Evolutionary conservation across 257 asterid genomes (phyloP), one percentile per base, ranked within the genome.

Genomic region (Plantago ovata): DNA sequence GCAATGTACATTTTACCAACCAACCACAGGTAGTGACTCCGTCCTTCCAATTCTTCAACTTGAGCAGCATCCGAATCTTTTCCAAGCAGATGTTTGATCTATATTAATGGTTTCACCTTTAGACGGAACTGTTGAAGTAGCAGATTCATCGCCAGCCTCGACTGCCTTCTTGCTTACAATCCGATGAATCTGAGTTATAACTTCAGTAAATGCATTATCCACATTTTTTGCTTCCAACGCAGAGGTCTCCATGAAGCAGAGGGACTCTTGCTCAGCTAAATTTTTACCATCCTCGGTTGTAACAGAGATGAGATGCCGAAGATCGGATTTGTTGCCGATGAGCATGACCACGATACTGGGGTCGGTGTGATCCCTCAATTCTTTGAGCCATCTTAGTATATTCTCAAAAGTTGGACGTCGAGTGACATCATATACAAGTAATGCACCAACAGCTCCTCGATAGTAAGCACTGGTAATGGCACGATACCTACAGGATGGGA

Each of bases 371-470:
- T 72, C 81, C 46, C 84, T 66, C 73, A 79, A 51, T 64, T 79
- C 84, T 32, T 52, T 62, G 13, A 79, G 80, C 81, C 84, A 79
- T 69, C 81, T 66, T 53, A 69, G 10, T 7, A 53, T 75, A n/a
- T 75, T 75, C 68, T 79, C 84, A 7, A 75, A 79, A 19, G 84
- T 79, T 8, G 77, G 52, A 9, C 72, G 79, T 10, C 78, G 72
- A 54, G 84, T 79, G 9, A 75, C 81, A 50, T 79, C 84, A 8
- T 78, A 78, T 15, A 78, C 77, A 3, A 79, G 84, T 60, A 79
- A 67, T 22, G 81, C 81, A 46, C 84, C 84, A 32, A 79, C 84
- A 6, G 81, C 81, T 48, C 84, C 84, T 64, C 84, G 72, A 32
- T 79, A 79, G 64, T 79, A 79, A 58, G 84, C 78, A 58, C 81